Percentiles rank a stretch among this genome's conserved stretches.
phyloP scores from a whole-genome alignment of 129 eudicot genomes.

The Arctium minus region DNA sequence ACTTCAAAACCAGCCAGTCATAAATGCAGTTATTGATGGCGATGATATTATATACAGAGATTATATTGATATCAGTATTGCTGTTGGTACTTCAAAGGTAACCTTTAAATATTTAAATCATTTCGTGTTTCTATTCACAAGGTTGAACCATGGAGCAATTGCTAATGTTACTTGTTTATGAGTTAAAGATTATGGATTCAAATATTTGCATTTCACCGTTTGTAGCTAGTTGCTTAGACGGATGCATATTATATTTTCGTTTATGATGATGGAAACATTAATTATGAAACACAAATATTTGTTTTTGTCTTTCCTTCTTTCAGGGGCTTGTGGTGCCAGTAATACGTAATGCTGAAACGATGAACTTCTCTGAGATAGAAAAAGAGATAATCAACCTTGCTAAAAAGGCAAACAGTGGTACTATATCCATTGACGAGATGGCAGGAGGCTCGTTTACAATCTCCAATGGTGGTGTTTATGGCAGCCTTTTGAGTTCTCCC shows the following conservation, averaged over 20 bases:
- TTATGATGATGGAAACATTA: no score
- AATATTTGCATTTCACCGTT: no score
- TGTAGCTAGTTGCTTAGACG: no score
- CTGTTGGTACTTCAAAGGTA: constrained; percentile 95
- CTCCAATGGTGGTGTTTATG: no score
- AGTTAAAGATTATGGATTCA: no score
- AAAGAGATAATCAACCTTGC: constrained; percentile 79
- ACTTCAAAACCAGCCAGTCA: constrained; percentile 75
- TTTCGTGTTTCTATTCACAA: background rate
- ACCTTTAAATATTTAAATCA: constrained; percentile 7
- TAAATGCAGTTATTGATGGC: constrained; percentile 93
- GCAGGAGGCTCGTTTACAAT: no score
- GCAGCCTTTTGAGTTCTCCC: no score
- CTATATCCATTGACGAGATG: no score
- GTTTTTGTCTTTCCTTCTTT: background rate
- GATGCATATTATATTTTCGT: no score
- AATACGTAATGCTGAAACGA: constrained; percentile 57
- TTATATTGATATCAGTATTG: constrained; percentile 86
- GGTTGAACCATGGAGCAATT: no score
- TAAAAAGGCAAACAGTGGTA: constrained; percentile 79
- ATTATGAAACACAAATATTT: background rate
- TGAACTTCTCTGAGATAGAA: constrained; percentile 80
- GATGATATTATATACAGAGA: constrained; percentile 94
- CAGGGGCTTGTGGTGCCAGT: constrained; percentile 86
- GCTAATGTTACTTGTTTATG: no score